phyloP scores from a whole-genome alignment of 805 yeast species.

The Yarrowia sp. region DNA sequence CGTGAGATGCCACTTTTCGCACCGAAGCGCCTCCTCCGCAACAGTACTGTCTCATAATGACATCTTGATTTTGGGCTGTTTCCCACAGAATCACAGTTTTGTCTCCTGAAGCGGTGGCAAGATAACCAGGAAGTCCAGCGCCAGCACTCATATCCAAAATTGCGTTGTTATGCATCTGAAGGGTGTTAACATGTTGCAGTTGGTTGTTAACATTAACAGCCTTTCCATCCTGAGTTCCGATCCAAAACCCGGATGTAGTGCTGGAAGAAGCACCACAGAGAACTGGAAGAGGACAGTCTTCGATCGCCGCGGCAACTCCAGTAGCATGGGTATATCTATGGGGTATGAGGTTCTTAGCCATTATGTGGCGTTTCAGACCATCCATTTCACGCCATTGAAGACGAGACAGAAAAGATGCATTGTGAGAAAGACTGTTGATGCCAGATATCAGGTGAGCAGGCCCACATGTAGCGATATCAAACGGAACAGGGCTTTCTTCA shows the following conservation, averaged over 20 bases:
- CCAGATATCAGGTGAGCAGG: neutral
- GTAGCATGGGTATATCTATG: neutral
- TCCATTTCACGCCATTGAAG: conserved; percentile 17
- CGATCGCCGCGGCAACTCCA: neutral
- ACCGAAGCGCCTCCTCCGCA: neutral
- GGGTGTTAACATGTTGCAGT: neutral
- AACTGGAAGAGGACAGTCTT: neutral
- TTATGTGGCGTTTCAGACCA: neutral
- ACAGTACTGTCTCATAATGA: neutral
- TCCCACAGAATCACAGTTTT: conserved; percentile 10
- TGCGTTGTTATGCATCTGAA: neutral
- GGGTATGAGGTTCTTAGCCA: neutral
- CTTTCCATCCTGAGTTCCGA: neutral
- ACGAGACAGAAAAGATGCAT: neutral
- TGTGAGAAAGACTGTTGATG: neutral
- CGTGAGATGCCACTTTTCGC: neutral
- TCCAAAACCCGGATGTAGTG: neutral
- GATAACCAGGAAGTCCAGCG: neutral
- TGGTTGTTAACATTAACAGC: neutral
- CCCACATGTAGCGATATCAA: neutral
- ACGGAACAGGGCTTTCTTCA: conserved; percentile 5
- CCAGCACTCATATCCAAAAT: neutral
- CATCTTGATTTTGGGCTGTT: neutral
- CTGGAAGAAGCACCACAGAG: conserved; percentile 1
- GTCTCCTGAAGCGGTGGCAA: conserved; percentile 17